Evolutionary conservation across 345 rosid genomes (phyloP).

Genomic region (Brassica napus): Da-Ae NC_063441.1:3857501-3858000

Average conservation of each 20-base stretch:
- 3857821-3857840: conserved; percentile 24
- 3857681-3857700: conserved; percentile 15
- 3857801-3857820: neutral
- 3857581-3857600: neutral
- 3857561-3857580: neutral
- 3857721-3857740: conserved; percentile 20
- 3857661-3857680: conserved; percentile 1
- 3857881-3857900: conserved; percentile 35
- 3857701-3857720: conserved; percentile 8
- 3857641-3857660: neutral
- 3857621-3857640: neutral
- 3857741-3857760: conserved; percentile 17
- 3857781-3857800: conserved; percentile 23
- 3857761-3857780: conserved; percentile 6
- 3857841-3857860: conserved; percentile 23
- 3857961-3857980: neutral
- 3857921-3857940: conserved; percentile 12
- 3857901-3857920: conserved; percentile 1
- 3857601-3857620: conserved; percentile 7
- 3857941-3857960: conserved; percentile 16
- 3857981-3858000: conserved; percentile 2
- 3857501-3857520: conserved; percentile 32
- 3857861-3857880: conserved; percentile 6
- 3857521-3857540: conserved; percentile 8
- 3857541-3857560: conserved; percentile 6